Evolutionary conservation across 1,139 yeast species (phyloP), one percentile per base, ranked within the genome.

Genomic region (Wickerhamomyces sp.): DNA sequence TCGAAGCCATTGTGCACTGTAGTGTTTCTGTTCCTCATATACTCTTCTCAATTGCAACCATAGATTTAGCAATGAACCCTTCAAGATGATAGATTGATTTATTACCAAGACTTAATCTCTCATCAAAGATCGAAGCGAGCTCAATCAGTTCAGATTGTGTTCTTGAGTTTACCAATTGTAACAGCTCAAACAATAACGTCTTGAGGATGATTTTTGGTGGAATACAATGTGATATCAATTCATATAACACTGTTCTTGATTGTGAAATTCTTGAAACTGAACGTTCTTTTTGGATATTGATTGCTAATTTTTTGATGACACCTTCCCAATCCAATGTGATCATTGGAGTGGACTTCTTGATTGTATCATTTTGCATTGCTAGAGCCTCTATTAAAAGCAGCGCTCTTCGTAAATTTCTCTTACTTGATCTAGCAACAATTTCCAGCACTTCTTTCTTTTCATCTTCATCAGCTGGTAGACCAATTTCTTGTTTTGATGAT

Each of bases 31-130:
- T 27, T 14, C 8, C 33, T 41, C 36, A 44, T 36, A 41, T 40
- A 37, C 39, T 42, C 10, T 41, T 51, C 36, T 58, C 62, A 35
- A 58, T 51, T 8, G 53, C 55, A 18, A 57, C 61, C 98, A 93
- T 93, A 2, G 81, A 79, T 60, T 79, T 84, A 1, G 98, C 97
- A 15, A 87, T 79, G 63, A 89, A 93, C 1, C 98, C 99, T 67
- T 93, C 99, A 48, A 93, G 69, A 64, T 93, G 99, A 66, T 89
- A 93, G 14, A 93, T 93, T 39, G 93, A 86, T 64, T 93, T 93
- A 53, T 78, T 78, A 1, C 99, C 99, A 50, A 87, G 71, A 52
- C 93, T 79, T 50, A 93, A 72, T 47, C 99, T 77, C 60, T 93
- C 97, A 60, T 93, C 98, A 63, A 84, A 93, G 6, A 73, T 61